phyloP scores from a whole-genome alignment of 2,329 filamentous ascomycete genomes.

The Aspergillus sp. region DNA sequence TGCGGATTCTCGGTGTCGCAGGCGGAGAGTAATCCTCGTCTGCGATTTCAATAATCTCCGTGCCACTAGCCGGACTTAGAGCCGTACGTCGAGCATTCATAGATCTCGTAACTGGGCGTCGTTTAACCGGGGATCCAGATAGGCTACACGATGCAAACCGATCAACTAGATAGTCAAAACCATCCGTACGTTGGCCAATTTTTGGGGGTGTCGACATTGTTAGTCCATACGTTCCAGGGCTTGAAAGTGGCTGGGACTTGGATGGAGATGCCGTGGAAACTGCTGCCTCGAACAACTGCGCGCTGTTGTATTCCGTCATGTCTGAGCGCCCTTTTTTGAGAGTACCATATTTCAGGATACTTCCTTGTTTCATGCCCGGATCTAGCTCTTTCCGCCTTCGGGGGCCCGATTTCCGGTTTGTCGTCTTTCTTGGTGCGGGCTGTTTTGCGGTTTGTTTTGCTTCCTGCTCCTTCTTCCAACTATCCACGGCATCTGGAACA shows the following conservation, averaged over 20 bases:
- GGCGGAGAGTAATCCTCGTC: slow-evolving; percentile 9
- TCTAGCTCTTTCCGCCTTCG: slow-evolving; percentile 40
- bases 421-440: slow-evolving; percentile 30
- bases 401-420: slow-evolving; percentile 26
- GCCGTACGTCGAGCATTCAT: slow-evolving; percentile 10
- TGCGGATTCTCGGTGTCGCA: slow-evolving; percentile 13
- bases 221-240: slow-evolving; percentile 4
- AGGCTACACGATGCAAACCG: slow-evolving; percentile 27
- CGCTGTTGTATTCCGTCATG: slow-evolving; percentile 28
- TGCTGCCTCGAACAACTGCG: slow-evolving; percentile 31
- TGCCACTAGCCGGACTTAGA: slow-evolving; percentile 1
- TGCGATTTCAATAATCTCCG: slow-evolving; percentile 13
- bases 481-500: slow-evolving; percentile 63
- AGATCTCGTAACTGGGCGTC: slow-evolving; percentile 16
- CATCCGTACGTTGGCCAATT: slow-evolving; percentile 8
- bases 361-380: slow-evolving; percentile 41
- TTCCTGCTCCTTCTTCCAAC: slow-evolving; percentile 56
- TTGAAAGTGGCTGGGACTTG: slow-evolving; percentile 14
- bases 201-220: slow-evolving; percentile 13
- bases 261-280: slow-evolving; percentile 18
- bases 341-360: slow-evolving; percentile 42
- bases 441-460: slow-evolving; percentile 26
- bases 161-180: slow-evolving; percentile 26
- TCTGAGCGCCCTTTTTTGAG: slow-evolving; percentile 37
- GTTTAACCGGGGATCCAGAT: slow-evolving; percentile 22